phyloP scores from a whole-genome alignment of 805 yeast genomes.

The Yamadazyma takamatsuzukensis region DNA sequence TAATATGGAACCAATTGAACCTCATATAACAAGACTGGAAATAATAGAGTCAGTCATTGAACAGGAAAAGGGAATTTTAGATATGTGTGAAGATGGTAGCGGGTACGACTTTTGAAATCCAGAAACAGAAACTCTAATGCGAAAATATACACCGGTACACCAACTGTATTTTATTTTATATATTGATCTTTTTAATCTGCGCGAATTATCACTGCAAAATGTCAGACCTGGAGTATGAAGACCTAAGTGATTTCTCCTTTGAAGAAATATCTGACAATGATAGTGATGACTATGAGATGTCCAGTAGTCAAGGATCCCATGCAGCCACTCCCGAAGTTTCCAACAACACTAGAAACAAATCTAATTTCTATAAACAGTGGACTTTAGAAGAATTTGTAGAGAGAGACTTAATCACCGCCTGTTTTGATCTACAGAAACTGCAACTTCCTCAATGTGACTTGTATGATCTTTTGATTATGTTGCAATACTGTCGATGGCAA shows the following conservation, averaged over 20 bases:
- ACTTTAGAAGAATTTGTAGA: constrained; percentile 22
- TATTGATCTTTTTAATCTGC: too few relatives aligned
- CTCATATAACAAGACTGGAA: neutral
- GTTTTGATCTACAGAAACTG: constrained; percentile 16
- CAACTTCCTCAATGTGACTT: constrained; percentile 24
- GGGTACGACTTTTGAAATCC: too few relatives aligned
- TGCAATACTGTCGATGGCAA: constrained; percentile 38
- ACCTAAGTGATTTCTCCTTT: constrained; percentile 12
- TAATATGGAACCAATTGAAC: neutral
- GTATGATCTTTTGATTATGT: constrained; percentile 32
- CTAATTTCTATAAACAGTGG: constrained; percentile 25
- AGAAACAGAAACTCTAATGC: too few relatives aligned
- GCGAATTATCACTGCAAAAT: too few relatives aligned
- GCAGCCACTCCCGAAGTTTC: constrained; percentile 3
- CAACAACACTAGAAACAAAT: neutral
- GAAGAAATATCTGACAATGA: constrained; percentile 14
- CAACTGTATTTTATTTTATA: too few relatives aligned
- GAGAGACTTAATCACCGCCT: constrained; percentile 19
- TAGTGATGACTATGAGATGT: neutral
- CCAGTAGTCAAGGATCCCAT: neutral
- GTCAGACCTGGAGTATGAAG: neutral
- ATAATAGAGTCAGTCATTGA: constrained; percentile 15
- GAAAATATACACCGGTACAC: too few relatives aligned
- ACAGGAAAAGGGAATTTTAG: constrained; percentile 27
- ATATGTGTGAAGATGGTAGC: too few relatives aligned